These are phyloP conservation scores for Cryptosporidium felis DNA, from an alignment of 169 alveolate genomes.

Conservation along the genomic window DNA sequence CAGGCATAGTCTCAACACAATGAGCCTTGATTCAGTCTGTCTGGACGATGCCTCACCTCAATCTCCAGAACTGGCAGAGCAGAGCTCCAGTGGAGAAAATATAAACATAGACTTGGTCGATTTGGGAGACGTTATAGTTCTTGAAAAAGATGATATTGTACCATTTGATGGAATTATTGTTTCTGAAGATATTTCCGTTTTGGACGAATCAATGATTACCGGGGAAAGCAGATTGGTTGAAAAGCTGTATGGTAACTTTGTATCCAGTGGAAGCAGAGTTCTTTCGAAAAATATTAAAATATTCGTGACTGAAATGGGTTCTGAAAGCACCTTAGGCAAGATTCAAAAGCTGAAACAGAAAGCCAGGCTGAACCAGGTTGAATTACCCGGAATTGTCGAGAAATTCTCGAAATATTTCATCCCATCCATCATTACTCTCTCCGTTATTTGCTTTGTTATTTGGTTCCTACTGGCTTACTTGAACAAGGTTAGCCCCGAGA, in stretches of 20 bases:
- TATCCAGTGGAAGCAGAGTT: constrained; percentile 37
- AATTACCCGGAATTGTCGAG: constrained; percentile 32
- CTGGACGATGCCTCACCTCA: constrained; percentile 18
- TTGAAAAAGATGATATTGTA: constrained; percentile 24
- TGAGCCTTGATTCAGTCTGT: constrained; percentile 7
- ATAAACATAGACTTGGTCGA: constrained; percentile 42
- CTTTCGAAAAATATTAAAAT: background rate
- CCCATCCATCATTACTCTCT: constrained; percentile 5
- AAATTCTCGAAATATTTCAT: constrained; percentile 37
- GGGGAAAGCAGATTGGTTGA: constrained; percentile 53
- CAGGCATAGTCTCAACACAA: background rate
- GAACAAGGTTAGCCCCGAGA: constrained; percentile 9
- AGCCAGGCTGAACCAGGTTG: constrained; percentile 23
- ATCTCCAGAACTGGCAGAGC: constrained; percentile 34
- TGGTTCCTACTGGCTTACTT: constrained; percentile 59
- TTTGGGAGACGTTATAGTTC: constrained; percentile 30
- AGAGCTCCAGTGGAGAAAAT: constrained; percentile 3
- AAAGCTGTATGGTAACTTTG: constrained; percentile 54
- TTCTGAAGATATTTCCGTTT: constrained; percentile 10
- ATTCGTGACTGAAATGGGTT: constrained; percentile 27
- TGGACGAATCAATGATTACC: constrained; percentile 62
- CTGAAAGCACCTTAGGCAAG: constrained; percentile 66
- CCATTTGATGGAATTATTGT: constrained; percentile 68
- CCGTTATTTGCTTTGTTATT: background rate
- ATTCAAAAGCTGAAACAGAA: constrained; percentile 30